A percentile compares a stretch with the other conserved stretches of the same genome.
Conservation (phyloP, 2,329 filamentous ascomycete genomes). For the Ophiostoma sp. region DNA sequence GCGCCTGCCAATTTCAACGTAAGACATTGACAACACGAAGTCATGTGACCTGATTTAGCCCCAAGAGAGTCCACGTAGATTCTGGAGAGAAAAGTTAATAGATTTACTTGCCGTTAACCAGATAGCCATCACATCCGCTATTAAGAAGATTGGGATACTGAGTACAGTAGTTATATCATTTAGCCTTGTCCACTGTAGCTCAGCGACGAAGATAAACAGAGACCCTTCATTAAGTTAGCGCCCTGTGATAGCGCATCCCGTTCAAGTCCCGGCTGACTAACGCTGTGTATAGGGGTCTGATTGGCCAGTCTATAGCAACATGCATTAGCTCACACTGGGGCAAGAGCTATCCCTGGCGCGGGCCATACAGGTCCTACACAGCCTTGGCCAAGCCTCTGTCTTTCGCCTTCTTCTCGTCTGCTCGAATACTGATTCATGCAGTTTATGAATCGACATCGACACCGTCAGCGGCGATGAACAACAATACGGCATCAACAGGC, state of each 20-base stretch:
- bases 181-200: background rate
- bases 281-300: background rate
- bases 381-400: conserved; percentile 11
- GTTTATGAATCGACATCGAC: background rate
- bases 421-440: background rate
- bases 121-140: background rate
- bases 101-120: no score
- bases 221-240: conserved; percentile 6
- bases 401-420: background rate
- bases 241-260: conserved; percentile 4
- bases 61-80: background rate
- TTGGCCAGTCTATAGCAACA: background rate
- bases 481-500: conserved; percentile 24
- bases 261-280: background rate
- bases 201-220: conserved; percentile 3
- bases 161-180: background rate
- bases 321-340: background rate
- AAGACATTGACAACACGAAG: background rate
- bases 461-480: conserved; percentile 32
- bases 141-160: background rate
- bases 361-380: conserved; percentile 9
- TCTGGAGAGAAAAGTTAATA: background rate
- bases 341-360: conserved; percentile 10
- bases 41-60: background rate
- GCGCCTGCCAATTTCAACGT: conserved; percentile 1